A percentile compares a stretch with the other conserved stretches of the same genome.
phyloP scores from a whole-genome alignment of 2,329 filamentous ascomycete species.

The Scleromitrula shiraiana region DNA sequence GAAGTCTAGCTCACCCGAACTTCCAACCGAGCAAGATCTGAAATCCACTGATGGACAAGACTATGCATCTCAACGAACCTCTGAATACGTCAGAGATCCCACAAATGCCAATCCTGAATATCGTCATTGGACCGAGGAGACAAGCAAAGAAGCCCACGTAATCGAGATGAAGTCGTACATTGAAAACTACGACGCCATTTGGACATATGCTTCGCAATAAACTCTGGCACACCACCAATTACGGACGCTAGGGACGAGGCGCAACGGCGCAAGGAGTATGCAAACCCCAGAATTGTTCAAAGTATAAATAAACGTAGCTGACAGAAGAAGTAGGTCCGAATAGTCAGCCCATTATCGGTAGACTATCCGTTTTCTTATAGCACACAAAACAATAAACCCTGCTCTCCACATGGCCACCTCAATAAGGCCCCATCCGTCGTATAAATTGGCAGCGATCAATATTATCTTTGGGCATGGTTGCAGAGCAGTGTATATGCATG shows the following conservation, averaged over 20 bases:
- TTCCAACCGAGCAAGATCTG: neutral
- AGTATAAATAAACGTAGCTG: neutral
- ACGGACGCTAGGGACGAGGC: neutral
- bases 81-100: neutral
- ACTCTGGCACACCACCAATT: neutral
- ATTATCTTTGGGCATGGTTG: neutral
- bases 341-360: neutral
- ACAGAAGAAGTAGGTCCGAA: neutral
- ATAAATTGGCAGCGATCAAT: too few relatives aligned
- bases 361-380: neutral
- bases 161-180: neutral
- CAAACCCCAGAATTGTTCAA: neutral
- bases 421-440: too few relatives aligned
- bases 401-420: neutral
- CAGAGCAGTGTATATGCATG: neutral
- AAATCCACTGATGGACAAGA: neutral
- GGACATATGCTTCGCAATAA: neutral
- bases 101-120: slow-evolving; percentile 4
- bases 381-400: neutral
- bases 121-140: neutral
- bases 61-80: neutral
- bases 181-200: neutral
- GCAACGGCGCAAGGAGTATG: neutral
- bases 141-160: neutral
- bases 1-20: neutral